Evolutionary conservation across 441 rosid genomes (phyloP).

Genomic region (Lepidium campestre): DNA sequence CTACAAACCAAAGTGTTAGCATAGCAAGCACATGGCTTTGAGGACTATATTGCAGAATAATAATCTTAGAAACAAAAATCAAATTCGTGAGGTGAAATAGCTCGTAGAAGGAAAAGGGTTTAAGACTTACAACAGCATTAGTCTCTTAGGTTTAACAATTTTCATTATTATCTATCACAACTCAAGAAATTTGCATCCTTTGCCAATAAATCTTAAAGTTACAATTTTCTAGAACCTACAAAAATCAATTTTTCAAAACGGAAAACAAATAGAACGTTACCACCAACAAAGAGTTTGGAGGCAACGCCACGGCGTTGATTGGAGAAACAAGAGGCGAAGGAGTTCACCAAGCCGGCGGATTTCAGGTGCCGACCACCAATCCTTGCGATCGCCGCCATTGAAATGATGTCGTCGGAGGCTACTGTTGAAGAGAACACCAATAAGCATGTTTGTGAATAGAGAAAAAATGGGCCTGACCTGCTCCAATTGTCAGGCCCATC

Average conservation of each 20-base stretch:
- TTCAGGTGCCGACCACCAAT: constrained; percentile 27
- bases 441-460: neutral
- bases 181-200: neutral
- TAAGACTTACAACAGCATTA: neutral
- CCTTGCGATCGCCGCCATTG: constrained; percentile 52
- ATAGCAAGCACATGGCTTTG: neutral
- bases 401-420: neutral
- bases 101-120: neutral
- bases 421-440: neutral
- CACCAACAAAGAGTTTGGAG: constrained; percentile 84
- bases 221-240: neutral
- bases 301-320: constrained; percentile 52
- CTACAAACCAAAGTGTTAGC: neutral
- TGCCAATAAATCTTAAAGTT: neutral
- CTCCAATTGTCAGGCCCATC: no score
- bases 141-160: neutral
- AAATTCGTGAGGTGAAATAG: neutral
- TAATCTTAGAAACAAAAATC: no score
- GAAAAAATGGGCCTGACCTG: neutral
- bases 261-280: constrained; percentile 26
- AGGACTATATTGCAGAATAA: neutral
- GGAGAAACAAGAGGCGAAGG: constrained; percentile 32
- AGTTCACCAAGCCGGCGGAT: neutral
- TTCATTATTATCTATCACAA: neutral
- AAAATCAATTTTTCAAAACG: neutral